These are phyloP conservation scores for Meira miltonrushii DNA, from an alignment of 1,284 basidiomycete genomes.

Conservation along the genomic window DNA sequence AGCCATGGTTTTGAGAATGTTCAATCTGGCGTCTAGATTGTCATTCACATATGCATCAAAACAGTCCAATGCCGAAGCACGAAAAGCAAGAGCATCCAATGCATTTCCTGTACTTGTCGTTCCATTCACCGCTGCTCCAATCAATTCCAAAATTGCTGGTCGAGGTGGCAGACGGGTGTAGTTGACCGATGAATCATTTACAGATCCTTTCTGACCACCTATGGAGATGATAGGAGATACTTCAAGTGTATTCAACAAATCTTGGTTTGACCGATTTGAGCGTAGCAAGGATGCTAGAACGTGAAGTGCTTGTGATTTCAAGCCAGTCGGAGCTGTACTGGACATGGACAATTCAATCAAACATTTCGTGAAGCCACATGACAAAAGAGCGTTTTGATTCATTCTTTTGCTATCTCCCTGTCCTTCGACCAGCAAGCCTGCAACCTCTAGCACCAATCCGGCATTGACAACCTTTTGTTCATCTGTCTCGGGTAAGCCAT, in stretches of 20 bases:
- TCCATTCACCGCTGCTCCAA: slow-evolving; percentile 33
- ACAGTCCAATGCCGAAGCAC: slow-evolving; percentile 38
- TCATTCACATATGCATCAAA: slow-evolving; percentile 49
- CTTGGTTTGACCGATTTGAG: slow-evolving; percentile 54
- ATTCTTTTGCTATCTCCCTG: slow-evolving; percentile 57
- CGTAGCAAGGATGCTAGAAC: slow-evolving; percentile 56
- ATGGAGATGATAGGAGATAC: slow-evolving; percentile 29
- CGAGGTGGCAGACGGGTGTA: slow-evolving; percentile 27
- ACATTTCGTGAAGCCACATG: slow-evolving; percentile 68
- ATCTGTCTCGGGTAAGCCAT: slow-evolving; percentile 55
- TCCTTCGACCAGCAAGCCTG: slow-evolving; percentile 60
- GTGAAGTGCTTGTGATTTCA: slow-evolving; percentile 72
- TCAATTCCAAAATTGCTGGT: slow-evolving; percentile 26
- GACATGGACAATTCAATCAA: slow-evolving; percentile 81
- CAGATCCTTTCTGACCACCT: too few species aligned
- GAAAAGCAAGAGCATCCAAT: slow-evolving; percentile 18
- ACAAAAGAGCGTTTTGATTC: slow-evolving; percentile 58
- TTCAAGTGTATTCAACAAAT: slow-evolving; percentile 52
- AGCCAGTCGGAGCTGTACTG: slow-evolving; percentile 77
- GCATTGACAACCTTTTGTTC: slow-evolving; percentile 78
- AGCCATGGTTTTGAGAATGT: slow-evolving; percentile 58
- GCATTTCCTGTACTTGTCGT: slow-evolving; percentile 1
- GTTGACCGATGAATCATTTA: neutral
- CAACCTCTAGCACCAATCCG: slow-evolving; percentile 69
- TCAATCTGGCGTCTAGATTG: slow-evolving; percentile 53